Conservation (phyloP, 768 basidiomycete genomes). For the Rhizopogon salebrosus region DNA sequence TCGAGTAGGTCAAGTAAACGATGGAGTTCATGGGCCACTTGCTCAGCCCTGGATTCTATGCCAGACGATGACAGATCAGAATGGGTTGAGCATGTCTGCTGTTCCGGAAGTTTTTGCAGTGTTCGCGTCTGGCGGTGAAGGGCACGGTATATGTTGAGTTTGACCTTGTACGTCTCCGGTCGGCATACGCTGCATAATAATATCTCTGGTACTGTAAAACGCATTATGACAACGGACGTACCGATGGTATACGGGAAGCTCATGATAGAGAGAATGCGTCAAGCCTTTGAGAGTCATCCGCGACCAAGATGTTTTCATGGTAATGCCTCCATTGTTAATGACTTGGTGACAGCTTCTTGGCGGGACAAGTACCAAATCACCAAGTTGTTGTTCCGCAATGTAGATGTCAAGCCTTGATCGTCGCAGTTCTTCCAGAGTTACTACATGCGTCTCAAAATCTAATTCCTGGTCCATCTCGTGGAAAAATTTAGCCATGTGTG, state of each 20-base stretch:
- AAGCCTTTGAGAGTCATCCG: conserved; percentile 71
- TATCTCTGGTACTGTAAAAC: not conserved
- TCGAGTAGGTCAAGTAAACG: conserved; percentile 41
- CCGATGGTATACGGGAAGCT: conserved; percentile 79
- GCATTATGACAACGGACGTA: conserved; percentile 20
- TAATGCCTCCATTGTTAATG: conserved; percentile 74
- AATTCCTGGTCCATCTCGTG: conserved; percentile 37
- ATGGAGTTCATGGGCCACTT: conserved; percentile 20
- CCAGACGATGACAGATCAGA: not conserved
- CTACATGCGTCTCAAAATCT: conserved; percentile 69
- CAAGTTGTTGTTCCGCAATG: conserved; percentile 65
- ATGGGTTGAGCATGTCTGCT: not conserved
- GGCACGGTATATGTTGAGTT: conserved; percentile 55
- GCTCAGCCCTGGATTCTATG: not conserved
- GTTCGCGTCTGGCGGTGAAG: conserved; percentile 32
- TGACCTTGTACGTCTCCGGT: conserved; percentile 70
- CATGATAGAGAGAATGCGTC: conserved; percentile 56
- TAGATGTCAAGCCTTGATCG: conserved; percentile 66
- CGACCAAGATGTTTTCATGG: conserved; percentile 83
- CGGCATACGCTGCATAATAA: conserved; percentile 62
- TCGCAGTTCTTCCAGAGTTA: conserved; percentile 57
- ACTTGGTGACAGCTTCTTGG: conserved; percentile 82
- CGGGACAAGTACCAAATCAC: conserved; percentile 79
- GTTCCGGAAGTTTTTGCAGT: conserved; percentile 6
- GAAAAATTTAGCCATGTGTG: conserved; percentile 55